Evolutionary conservation across 768 basidiomycete genomes (phyloP).

Genomic region (Artomyces pyxidatus): DNA sequence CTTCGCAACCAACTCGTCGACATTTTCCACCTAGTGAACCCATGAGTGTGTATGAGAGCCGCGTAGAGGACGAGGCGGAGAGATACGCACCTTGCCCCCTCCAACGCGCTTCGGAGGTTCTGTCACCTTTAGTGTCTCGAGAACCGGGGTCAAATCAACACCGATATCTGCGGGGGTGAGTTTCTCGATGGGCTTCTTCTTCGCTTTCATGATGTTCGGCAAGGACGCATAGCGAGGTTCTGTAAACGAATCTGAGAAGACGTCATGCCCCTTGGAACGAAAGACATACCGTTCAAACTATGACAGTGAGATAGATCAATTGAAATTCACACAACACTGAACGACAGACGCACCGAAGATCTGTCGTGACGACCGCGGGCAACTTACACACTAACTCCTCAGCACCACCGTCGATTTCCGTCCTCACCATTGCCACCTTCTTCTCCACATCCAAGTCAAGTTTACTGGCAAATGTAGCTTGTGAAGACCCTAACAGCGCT

Average conservation of each 20-base stretch:
- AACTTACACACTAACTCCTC: constrained; percentile 74
- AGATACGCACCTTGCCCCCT: constrained; percentile 65
- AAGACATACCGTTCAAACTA: constrained; percentile 63
- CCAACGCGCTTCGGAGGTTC: constrained; percentile 90
- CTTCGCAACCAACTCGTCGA: constrained; percentile 84
- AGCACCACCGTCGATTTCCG: constrained; percentile 93
- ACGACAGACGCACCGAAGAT: constrained; percentile 59
- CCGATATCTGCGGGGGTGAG: constrained; percentile 71
- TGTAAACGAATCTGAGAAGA: constrained; percentile 21
- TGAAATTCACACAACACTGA: background rate
- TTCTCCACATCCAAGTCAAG: constrained; percentile 59
- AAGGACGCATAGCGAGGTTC: constrained; percentile 97
- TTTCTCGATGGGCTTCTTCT: constrained; percentile 94
- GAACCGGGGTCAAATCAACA: constrained; percentile 71
- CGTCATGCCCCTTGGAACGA: background rate
- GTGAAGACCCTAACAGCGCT: constrained; percentile 84
- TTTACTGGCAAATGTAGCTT: constrained; percentile 93
- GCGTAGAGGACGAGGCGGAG: background rate
- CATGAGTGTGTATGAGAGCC: background rate
- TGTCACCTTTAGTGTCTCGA: constrained; percentile 81
- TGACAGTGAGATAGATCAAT: no score
- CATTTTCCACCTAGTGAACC: constrained; percentile 52
- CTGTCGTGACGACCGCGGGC: constrained; percentile 87
- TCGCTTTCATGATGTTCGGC: constrained; percentile 98
- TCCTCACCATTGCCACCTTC: constrained; percentile 60